phyloP scores from a whole-genome alignment of 2,329 filamentous ascomycete genomes.

The Botrytis paeoniae region DNA sequence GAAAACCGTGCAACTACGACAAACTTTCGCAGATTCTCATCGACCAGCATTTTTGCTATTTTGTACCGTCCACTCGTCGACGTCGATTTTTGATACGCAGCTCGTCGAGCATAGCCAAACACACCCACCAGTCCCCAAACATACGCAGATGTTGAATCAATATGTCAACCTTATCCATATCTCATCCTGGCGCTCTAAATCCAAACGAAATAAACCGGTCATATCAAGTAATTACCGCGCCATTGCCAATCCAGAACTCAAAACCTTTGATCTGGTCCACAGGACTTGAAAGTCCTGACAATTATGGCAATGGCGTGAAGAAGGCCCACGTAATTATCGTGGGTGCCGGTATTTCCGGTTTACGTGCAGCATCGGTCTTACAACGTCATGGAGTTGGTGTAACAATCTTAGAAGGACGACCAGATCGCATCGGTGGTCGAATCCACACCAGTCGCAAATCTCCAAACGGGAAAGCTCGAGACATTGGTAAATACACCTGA shows the following conservation, averaged over 20 bases:
- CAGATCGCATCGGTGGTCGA: slow-evolving; percentile 51
- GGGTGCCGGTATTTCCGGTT: slow-evolving; percentile 55
- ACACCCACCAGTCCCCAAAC: neutral
- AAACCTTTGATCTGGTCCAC: slow-evolving; percentile 18
- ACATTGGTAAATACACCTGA: slow-evolving; percentile 43
- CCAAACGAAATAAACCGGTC: slow-evolving; percentile 34
- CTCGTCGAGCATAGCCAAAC: neutral
- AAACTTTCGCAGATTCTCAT: neutral
- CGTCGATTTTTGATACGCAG: neutral
- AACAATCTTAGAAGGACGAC: slow-evolving; percentile 53
- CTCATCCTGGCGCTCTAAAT: slow-evolving; percentile 35
- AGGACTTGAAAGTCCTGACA: slow-evolving; percentile 24
- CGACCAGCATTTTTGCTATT: slow-evolving; percentile 5
- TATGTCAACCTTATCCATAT: slow-evolving; percentile 37
- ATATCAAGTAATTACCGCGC: slow-evolving; percentile 19
- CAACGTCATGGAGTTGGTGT: slow-evolving; percentile 51
- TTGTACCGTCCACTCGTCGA: neutral
- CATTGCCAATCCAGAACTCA: slow-evolving; percentile 19
- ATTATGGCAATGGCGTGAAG: slow-evolving; percentile 27
- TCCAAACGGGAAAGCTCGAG: slow-evolving; percentile 35
- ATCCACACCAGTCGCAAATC: slow-evolving; percentile 42
- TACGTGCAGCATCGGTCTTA: slow-evolving; percentile 55
- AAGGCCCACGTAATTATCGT: slow-evolving; percentile 48
- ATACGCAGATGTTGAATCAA: slow-evolving; percentile 37
- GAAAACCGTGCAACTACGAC: neutral